Conservation (phyloP, 2,329 filamentous ascomycete genomes). For the Verticillium nonalfalfae region DNA sequence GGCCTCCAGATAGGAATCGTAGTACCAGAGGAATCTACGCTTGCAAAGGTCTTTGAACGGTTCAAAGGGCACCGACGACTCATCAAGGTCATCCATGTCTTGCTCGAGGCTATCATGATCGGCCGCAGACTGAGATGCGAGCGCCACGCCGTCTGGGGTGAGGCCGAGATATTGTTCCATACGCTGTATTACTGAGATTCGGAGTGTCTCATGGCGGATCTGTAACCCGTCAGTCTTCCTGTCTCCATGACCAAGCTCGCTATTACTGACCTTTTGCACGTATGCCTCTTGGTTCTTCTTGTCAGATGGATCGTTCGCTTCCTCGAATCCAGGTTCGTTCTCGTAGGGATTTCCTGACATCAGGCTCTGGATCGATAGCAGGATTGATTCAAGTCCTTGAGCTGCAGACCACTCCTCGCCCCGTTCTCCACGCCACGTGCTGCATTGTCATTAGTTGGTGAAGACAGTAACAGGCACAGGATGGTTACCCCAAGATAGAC, state of each 20-base stretch:
- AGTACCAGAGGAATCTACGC: slow-evolving; percentile 92
- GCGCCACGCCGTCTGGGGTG: slow-evolving; percentile 38
- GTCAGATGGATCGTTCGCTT: slow-evolving; percentile 60
- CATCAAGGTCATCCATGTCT: slow-evolving; percentile 45
- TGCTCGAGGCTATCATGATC: slow-evolving; percentile 34
- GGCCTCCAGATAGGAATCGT: slow-evolving; percentile 72
- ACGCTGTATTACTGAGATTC: slow-evolving; percentile 79
- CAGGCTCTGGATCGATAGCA: slow-evolving; percentile 93
- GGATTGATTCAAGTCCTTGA: slow-evolving; percentile 87
- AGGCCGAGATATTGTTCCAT: slow-evolving; percentile 75
- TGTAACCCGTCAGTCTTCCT: slow-evolving; percentile 25
- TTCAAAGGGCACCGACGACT: slow-evolving; percentile 58
- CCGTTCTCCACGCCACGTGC: slow-evolving; percentile 86
- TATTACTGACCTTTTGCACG: slow-evolving; percentile 60
- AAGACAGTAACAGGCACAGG: background rate
- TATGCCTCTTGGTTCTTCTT: slow-evolving; percentile 71
- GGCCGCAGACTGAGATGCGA: slow-evolving; percentile 20
- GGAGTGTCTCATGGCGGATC: slow-evolving; percentile 86
- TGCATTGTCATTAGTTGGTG: slow-evolving; percentile 28
- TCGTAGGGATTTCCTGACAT: slow-evolving; percentile 93
- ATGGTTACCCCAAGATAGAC: slow-evolving; percentile 72
- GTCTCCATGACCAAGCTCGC: slow-evolving; percentile 7
- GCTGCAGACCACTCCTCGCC: slow-evolving; percentile 96
- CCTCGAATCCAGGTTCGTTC: slow-evolving; percentile 92
- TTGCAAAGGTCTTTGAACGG: slow-evolving; percentile 90